Evolutionary conservation across 768 basidiomycete species (phyloP), one percentile per base, ranked within the genome.

Genomic region (Rubroboletus satanas): DNA sequence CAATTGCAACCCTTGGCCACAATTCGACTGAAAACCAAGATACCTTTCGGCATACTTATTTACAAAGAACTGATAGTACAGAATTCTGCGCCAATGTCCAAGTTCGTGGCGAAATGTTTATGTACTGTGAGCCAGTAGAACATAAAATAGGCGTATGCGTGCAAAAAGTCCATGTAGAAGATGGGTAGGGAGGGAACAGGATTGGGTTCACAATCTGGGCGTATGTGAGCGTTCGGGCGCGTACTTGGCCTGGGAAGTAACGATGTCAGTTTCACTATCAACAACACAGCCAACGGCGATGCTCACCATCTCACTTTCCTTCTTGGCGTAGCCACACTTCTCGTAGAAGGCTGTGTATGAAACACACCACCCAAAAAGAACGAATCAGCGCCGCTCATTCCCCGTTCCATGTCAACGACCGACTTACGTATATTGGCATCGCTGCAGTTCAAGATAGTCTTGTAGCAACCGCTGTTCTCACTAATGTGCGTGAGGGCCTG

Each of bases 361-460:
- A 31, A 58, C 43, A 37, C 39, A 1, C 3, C 26, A 0, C 26
- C 26, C 26, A 18, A 5, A 18, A 18, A 29, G 1, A 15, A 26
- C 35, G n/a, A 21, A 36, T 68, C 39, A 62, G 49, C 50, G 28
- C 57, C 57, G 5, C 44, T 12, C 56, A 38, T 21, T 4, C 33
- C 17, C 37, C n/a, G 52, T 7, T 5, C 26, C 45, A 48, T 6
- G 28, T 2, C 45, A 28, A 56, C 36, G 35, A 21, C 10, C 23
- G 35, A 84, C 94, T 72, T 68, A 98, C 96, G 90, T 58, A 94
- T 87, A 63, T 99, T 99, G 51, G 79, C 78, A 57, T 92, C 84
- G 67, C 81, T 91, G 70, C 97, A 99, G 70, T 99, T 96, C 67
- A 99, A 74, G 63, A 99, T 98, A 15, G 94, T 94, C 85, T 99